Evolutionary conservation across 352 stramenopile genomes (phyloP).

Genomic region (Phytopythium mirpurense): DNA sequence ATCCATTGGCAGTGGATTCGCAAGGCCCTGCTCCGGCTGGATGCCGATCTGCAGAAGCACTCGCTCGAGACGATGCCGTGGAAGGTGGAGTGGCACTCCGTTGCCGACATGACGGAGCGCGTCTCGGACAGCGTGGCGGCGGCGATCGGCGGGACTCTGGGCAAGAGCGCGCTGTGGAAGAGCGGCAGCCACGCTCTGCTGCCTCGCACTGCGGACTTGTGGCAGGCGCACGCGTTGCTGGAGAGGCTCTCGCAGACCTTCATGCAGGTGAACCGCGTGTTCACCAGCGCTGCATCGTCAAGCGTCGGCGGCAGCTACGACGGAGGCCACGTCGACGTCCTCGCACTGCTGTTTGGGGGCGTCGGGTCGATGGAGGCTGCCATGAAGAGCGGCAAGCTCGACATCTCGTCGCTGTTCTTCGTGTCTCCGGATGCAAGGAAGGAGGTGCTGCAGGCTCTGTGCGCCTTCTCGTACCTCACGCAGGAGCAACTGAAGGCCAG

Average conservation of each 20-base stretch:
- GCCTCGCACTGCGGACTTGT: conserved; percentile 53
- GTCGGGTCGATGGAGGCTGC: conserved; percentile 68
- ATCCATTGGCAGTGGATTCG: conserved; percentile 80
- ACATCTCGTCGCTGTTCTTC: conserved; percentile 75
- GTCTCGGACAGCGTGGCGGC: conserved; percentile 68
- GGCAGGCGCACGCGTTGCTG: conserved; percentile 66
- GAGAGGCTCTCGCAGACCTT: conserved; percentile 58
- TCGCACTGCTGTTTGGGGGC: conserved; percentile 72
- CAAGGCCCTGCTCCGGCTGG: conserved; percentile 47
- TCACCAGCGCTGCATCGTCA: conserved; percentile 1
- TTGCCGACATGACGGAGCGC: conserved; percentile 68
- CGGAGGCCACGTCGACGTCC: conserved; percentile 47
- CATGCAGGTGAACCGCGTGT: conserved; percentile 35
- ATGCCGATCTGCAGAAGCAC: conserved; percentile 15
- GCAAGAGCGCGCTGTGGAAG: conserved; percentile 92
- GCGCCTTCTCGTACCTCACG: conserved; percentile 76
- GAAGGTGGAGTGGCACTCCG: conserved; percentile 29
- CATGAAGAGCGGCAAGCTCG: conserved; percentile 70
- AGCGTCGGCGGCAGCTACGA: conserved; percentile 3
- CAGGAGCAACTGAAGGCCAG: conserved; percentile 31
- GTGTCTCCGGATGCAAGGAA: conserved; percentile 56
- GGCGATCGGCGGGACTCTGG: conserved; percentile 52
- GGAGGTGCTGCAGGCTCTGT: conserved; percentile 72
- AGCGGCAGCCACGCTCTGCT: conserved; percentile 81
- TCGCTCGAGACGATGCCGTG: conserved; percentile 7